Conservation (phyloP, 441 rosid species). For the Iberis amara region DNA sequence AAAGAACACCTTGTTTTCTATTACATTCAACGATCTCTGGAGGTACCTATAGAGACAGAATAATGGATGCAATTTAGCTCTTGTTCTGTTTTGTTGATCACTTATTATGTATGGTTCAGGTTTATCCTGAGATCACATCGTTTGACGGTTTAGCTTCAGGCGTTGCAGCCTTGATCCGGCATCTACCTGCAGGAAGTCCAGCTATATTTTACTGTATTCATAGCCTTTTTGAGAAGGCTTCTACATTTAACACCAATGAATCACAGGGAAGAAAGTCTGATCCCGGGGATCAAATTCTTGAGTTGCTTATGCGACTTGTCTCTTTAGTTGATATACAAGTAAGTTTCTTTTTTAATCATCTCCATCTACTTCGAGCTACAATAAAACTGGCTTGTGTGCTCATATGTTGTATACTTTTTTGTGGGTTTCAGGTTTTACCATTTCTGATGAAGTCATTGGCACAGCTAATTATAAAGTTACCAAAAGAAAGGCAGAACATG, state of each 20-base stretch:
- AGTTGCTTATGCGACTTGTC: slow-evolving; percentile 71
- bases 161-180: slow-evolving; percentile 66
- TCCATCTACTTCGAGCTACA: neutral
- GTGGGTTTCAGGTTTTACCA: slow-evolving; percentile 52
- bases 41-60: slow-evolving; percentile 40
- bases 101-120: slow-evolving; percentile 35
- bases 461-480: slow-evolving; percentile 49
- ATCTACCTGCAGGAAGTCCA: slow-evolving; percentile 94
- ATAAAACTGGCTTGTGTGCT: slow-evolving; percentile 4
- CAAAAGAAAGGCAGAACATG: slow-evolving; percentile 60
- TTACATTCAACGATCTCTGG: slow-evolving; percentile 76
- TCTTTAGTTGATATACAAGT: slow-evolving; percentile 84
- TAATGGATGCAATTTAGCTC: slow-evolving; percentile 2
- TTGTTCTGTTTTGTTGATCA: neutral
- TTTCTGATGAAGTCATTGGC: slow-evolving; percentile 72
- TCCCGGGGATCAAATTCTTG: slow-evolving; percentile 53
- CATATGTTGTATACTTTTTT: neutral
- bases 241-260: slow-evolving; percentile 37
- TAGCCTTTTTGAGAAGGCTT: slow-evolving; percentile 63
- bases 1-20: slow-evolving; percentile 80
- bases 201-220: slow-evolving; percentile 71
- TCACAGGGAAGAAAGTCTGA: slow-evolving; percentile 67
- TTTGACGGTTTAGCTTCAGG: slow-evolving; percentile 97
- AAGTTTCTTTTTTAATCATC: slow-evolving; percentile 25
- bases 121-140: slow-evolving; percentile 72